phyloP scores from a whole-genome alignment of 345 rosid species.

The Chamaenerion angustifolium region DNA sequence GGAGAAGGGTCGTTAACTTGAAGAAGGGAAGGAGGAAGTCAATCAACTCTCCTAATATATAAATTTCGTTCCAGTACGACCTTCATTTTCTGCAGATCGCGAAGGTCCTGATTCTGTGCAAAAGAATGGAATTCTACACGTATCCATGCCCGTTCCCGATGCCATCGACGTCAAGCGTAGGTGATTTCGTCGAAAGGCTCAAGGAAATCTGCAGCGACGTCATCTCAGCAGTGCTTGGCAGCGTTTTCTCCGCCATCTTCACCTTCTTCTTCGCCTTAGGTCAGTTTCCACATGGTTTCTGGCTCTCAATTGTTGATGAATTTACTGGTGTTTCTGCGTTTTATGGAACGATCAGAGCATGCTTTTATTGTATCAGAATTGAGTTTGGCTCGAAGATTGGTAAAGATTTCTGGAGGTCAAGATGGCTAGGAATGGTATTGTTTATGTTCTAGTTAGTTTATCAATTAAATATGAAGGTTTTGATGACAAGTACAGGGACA shows the following conservation, averaged over 20 bases:
- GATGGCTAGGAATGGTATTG: too few relatives aligned
- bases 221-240: conserved; percentile 64
- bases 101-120: too few relatives aligned
- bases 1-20: too few relatives aligned
- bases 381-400: too few relatives aligned
- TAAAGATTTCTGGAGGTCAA: too few relatives aligned
- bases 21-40: too few relatives aligned
- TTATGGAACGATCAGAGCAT: too few relatives aligned
- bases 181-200: conserved; percentile 47
- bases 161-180: conserved; percentile 26
- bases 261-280: conserved; percentile 97
- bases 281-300: conserved; percentile 16
- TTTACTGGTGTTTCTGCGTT: conserved; percentile 4
- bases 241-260: conserved; percentile 80
- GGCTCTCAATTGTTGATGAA: background rate
- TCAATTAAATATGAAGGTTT: too few relatives aligned
- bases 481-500: too few relatives aligned
- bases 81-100: too few relatives aligned
- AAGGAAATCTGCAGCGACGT: conserved; percentile 52
- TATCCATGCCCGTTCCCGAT: conserved; percentile 39
- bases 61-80: background rate
- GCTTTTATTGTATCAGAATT: too few relatives aligned
- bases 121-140: conserved; percentile 36
- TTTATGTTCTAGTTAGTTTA: too few relatives aligned
- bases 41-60: background rate